These are phyloP conservation scores for Termitomyces sp. DNA, from an alignment of 768 basidiomycete genomes.

Conservation along the genomic window DNA sequence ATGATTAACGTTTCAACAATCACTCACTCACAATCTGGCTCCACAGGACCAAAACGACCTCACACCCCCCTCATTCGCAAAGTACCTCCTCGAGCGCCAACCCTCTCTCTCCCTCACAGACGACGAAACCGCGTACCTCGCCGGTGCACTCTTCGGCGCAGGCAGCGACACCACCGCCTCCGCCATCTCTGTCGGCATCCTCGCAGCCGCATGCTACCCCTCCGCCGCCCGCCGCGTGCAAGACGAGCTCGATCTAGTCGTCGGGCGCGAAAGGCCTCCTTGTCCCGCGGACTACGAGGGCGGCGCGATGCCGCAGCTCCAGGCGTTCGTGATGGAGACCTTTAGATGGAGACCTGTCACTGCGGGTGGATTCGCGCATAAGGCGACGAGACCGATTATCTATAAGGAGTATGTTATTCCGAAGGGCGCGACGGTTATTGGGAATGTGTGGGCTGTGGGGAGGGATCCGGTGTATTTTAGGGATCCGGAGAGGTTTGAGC, in stretches of 20 bases:
- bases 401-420: slow-evolving; percentile 57
- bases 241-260: slow-evolving; percentile 50
- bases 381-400: slow-evolving; percentile 60
- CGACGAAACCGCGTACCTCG: slow-evolving; percentile 60
- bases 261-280: slow-evolving; percentile 42
- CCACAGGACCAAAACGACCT: background rate
- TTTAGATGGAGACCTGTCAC: slow-evolving; percentile 54
- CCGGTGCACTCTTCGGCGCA: slow-evolving; percentile 65
- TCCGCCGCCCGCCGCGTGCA: slow-evolving; percentile 51
- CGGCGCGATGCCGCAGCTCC: slow-evolving; percentile 32
- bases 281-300: slow-evolving; percentile 2
- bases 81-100: slow-evolving; percentile 58
- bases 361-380: slow-evolving; percentile 59
- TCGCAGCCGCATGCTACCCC: slow-evolving; percentile 58
- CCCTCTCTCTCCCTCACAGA: slow-evolving; percentile 50
- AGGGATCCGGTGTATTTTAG: slow-evolving; percentile 59
- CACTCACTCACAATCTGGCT: too few species aligned
- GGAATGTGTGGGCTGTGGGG: slow-evolving; percentile 62
- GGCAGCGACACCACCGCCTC: slow-evolving; percentile 66
- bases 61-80: slow-evolving; percentile 50
- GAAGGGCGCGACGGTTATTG: slow-evolving; percentile 55
- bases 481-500: slow-evolving; percentile 58
- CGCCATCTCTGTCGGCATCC: slow-evolving; percentile 53
- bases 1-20: too few species aligned
- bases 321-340: slow-evolving; percentile 50